These are phyloP conservation scores for Clavispora fructus DNA, from an alignment of 805 yeast species.

Conservation along the genomic window DNA sequence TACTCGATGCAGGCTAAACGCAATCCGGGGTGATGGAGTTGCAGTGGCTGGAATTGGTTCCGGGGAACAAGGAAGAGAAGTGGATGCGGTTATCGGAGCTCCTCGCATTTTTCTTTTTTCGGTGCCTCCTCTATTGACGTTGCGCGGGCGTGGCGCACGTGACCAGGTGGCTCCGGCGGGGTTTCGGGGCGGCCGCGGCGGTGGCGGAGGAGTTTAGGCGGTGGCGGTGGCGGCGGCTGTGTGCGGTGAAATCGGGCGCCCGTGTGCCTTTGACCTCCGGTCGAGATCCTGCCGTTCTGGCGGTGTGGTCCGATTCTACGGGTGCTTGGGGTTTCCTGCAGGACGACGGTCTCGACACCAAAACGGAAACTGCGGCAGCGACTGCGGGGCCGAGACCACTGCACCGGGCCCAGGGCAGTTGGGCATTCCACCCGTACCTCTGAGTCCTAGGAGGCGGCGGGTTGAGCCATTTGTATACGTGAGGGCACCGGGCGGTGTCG, in stretches of 20 bases:
- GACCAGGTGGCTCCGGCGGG: not conserved
- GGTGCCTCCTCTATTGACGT: not conserved
- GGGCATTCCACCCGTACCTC: not conserved
- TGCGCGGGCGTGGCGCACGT: not conserved
- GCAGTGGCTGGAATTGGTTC: not conserved
- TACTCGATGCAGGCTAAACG: not conserved
- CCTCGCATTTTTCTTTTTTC: not conserved
- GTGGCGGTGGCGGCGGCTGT: too few species aligned
- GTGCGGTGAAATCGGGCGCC: too few species aligned
- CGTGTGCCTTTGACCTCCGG: too few species aligned
- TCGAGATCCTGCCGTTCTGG: too few species aligned
- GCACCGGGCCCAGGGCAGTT: too few species aligned
- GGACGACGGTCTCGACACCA: not conserved
- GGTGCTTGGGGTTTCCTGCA: too few species aligned
- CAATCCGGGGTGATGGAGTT: not conserved
- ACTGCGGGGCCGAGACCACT: not conserved
- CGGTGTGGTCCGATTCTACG: too few species aligned
- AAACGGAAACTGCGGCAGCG: not conserved
- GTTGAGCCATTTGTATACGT: too few species aligned
- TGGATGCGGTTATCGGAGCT: not conserved
- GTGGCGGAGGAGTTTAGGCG: too few species aligned
- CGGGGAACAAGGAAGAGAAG: not conserved
- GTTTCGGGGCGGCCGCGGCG: too few species aligned
- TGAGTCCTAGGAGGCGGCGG: not conserved
- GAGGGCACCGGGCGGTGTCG: too few species aligned